A percentile compares a stretch with the other conserved stretches of the same genome.
These are phyloP conservation scores for Phellopilus nigrolimitatus DNA, from an alignment of 1,284 basidiomycete species.

Conservation along the genomic window DNA sequence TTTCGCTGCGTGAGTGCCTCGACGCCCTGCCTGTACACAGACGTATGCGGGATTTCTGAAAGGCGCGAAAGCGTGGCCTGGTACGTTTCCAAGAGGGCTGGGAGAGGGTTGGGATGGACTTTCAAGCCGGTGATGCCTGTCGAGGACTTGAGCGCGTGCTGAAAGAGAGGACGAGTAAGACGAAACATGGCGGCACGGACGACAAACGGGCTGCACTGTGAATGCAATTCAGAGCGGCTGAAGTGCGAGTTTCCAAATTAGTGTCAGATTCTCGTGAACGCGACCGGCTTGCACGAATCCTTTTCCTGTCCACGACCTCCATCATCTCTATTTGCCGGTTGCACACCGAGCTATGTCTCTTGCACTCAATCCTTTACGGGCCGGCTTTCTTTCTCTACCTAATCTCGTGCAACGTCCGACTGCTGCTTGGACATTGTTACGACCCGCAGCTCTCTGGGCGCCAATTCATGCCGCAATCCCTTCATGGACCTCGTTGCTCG, in stretches of 20 bases:
- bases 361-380: conserved; percentile 13
- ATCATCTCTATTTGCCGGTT: background rate
- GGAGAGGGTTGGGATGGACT: conserved; percentile 77
- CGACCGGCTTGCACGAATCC: background rate
- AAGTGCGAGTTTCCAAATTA: background rate
- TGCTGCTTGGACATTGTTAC: conserved; percentile 12
- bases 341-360: conserved; percentile 8
- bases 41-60: conserved; percentile 66
- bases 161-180: conserved; percentile 67
- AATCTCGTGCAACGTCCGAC: conserved; percentile 5
- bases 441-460: conserved; percentile 12
- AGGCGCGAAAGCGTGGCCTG: conserved; percentile 74
- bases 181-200: conserved; percentile 58
- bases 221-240: background rate
- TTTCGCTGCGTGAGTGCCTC: conserved; percentile 86
- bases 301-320: conserved; percentile 1
- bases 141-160: conserved; percentile 60
- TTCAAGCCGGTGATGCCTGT: conserved; percentile 77
- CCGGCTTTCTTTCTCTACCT: conserved; percentile 12
- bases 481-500: conserved; percentile 57
- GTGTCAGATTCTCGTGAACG: background rate
- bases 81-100: conserved; percentile 74
- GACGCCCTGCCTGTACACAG: conserved; percentile 88
- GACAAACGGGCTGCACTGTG: conserved; percentile 2
- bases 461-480: conserved; percentile 41